Evolutionary conservation across 2,329 filamentous ascomycete species (phyloP).

Genomic region (Ascochyta fabae): DNA sequence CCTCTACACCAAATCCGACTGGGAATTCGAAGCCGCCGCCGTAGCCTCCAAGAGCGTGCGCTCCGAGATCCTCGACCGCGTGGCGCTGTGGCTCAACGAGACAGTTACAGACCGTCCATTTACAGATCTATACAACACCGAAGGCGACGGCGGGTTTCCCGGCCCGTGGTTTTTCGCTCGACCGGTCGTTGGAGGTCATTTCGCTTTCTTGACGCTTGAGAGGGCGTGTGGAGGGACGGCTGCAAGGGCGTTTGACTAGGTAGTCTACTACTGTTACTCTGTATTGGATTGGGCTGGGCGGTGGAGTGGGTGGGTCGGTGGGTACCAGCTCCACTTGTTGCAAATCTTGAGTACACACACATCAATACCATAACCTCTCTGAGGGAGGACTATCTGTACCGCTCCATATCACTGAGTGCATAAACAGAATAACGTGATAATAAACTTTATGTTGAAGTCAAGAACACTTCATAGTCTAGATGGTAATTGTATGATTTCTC

Average conservation of each 20-base stretch:
- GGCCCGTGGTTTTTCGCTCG: constrained; percentile 78
- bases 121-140: constrained; percentile 83
- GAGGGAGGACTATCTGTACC: not conserved
- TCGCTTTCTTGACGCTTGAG: constrained; percentile 82
- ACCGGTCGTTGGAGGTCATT: constrained; percentile 85
- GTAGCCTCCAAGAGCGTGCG: constrained; percentile 73
- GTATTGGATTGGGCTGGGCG: not conserved
- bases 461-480: constrained; percentile 1
- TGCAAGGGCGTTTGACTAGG: not conserved
- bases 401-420: not conserved
- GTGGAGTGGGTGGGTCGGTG: not conserved
- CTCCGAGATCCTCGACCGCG: constrained; percentile 73
- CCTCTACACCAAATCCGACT: constrained; percentile 87
- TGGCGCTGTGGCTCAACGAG: constrained; percentile 84
- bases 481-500: not conserved
- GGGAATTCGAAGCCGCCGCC: constrained; percentile 88
- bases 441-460: constrained; percentile 8
- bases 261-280: not conserved
- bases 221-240: constrained; percentile 71
- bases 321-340: not conserved
- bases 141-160: constrained; percentile 76
- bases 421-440: not conserved
- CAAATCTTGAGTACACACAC: not conserved
- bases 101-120: constrained; percentile 77
- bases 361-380: too few species aligned